A percentile compares a stretch with the other conserved stretches of the same genome.
These are phyloP conservation scores for Tephrocybe sp. DNA, from an alignment of 768 basidiomycete genomes.

Conservation along the genomic window DNA sequence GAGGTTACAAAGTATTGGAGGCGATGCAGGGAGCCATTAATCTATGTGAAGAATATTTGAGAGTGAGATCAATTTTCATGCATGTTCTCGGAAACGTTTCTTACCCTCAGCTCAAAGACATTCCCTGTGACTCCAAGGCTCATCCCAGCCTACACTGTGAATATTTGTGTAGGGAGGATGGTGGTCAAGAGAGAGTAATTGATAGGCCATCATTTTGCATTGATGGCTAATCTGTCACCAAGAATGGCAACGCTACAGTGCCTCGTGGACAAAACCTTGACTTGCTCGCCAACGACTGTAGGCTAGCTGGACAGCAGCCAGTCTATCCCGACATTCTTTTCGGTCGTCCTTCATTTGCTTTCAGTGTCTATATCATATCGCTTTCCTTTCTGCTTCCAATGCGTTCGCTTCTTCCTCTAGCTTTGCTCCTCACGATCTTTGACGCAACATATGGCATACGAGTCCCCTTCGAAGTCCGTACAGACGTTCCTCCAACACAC, in stretches of 20 bases:
- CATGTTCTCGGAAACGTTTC: too few relatives aligned
- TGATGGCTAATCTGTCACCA: neutral
- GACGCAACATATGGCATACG: slow-evolving; percentile 36
- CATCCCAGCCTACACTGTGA: too few relatives aligned
- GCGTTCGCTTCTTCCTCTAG: slow-evolving; percentile 43
- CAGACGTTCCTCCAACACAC: slow-evolving; percentile 22
- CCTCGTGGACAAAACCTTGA: slow-evolving; percentile 6
- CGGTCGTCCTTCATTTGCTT: slow-evolving; percentile 19
- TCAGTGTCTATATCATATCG: slow-evolving; percentile 13
- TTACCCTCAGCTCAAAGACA: too few relatives aligned
- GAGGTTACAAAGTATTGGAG: too few relatives aligned
- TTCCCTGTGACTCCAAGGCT: too few relatives aligned
- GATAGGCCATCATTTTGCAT: neutral
- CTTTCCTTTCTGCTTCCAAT: slow-evolving; percentile 26
- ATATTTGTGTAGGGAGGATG: too few relatives aligned
- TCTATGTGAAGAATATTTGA: too few relatives aligned
- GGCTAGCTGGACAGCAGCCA: slow-evolving; percentile 9
- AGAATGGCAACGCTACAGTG: neutral
- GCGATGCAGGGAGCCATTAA: too few relatives aligned
- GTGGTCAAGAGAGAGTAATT: neutral
- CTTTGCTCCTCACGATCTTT: slow-evolving; percentile 39
- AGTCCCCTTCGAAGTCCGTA: slow-evolving; percentile 39
- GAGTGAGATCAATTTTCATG: too few relatives aligned
- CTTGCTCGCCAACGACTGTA: neutral
- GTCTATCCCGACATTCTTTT: slow-evolving; percentile 14